A percentile compares a stretch with the other conserved stretches of the same genome.
Conservation (phyloP, 2,329 filamentous ascomycete genomes). For the Pseudocercospora eumusae region DNA sequence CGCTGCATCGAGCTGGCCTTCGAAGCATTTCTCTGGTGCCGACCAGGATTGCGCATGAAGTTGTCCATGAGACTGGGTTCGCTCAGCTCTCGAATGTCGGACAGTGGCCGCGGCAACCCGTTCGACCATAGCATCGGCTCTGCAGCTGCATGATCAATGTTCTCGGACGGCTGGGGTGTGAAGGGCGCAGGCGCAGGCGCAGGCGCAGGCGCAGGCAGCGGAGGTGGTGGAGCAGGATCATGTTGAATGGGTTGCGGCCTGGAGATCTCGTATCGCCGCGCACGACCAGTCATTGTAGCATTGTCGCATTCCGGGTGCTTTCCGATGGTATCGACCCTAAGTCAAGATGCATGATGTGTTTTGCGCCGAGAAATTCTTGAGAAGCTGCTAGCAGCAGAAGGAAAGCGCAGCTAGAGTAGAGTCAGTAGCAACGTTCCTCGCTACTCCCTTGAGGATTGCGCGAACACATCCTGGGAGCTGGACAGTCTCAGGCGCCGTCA, state of each 20-base stretch:
- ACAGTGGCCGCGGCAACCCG: slow-evolving; percentile 47
- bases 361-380: neutral
- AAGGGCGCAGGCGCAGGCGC: slow-evolving; percentile 12
- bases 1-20: slow-evolving; percentile 34
- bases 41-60: slow-evolving; percentile 14
- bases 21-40: slow-evolving; percentile 32
- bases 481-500: neutral
- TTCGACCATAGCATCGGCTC: slow-evolving; percentile 30
- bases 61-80: slow-evolving; percentile 48
- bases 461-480: neutral
- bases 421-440: neutral
- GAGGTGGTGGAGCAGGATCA: slow-evolving; percentile 18
- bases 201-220: slow-evolving; percentile 19
- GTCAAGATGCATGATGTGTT: neutral
- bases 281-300: slow-evolving; percentile 24
- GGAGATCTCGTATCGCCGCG: slow-evolving; percentile 29
- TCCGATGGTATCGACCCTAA: neutral
- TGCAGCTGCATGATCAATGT: slow-evolving; percentile 6
- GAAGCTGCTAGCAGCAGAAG: neutral
- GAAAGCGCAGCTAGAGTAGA: neutral
- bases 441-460: neutral
- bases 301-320: neutral
- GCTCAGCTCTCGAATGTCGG: slow-evolving; percentile 54
- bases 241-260: slow-evolving; percentile 25
- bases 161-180: slow-evolving; percentile 2